Percentiles rank a stretch among this genome's conserved stretches.
Evolutionary conservation across 495 filamentous ascomycete genomes (phyloP).

Genomic region (Hypoxylon fuscum): DNA sequence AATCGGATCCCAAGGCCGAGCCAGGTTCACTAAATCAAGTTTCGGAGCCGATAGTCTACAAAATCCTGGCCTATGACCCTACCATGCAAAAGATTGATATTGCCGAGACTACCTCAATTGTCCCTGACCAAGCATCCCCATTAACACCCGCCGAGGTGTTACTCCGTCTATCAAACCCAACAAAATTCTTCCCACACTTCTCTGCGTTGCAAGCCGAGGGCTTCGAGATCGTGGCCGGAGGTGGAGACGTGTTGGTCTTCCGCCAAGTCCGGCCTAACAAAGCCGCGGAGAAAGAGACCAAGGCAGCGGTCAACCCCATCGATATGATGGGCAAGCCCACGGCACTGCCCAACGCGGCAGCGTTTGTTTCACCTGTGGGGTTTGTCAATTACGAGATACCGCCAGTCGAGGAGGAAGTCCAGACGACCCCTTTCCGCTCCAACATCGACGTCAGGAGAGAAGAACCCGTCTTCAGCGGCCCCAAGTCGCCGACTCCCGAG

Average conservation of each 20-base stretch:
- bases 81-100: conserved; percentile 66
- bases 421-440: conserved; percentile 47
- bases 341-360: conserved; percentile 53
- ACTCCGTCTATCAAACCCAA: conserved; percentile 71
- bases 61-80: conserved; percentile 77
- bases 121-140: conserved; percentile 53
- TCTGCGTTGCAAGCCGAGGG: conserved; percentile 69
- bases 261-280: conserved; percentile 59
- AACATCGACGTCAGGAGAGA: conserved; percentile 64
- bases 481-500: conserved; percentile 36
- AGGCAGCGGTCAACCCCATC: conserved; percentile 59
- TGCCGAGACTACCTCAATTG: conserved; percentile 70
- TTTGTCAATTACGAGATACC: conserved; percentile 65
- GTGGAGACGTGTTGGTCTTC: conserved; percentile 76
- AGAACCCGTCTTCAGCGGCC: conserved; percentile 65
- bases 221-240: conserved; percentile 77
- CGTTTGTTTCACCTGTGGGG: conserved; percentile 64
- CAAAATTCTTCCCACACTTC: conserved; percentile 77
- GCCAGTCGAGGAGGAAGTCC: conserved; percentile 38
- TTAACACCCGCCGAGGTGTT: conserved; percentile 70
- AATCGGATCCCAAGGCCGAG: conserved; percentile 12
- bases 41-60: conserved; percentile 64
- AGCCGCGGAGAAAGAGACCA: conserved; percentile 21
- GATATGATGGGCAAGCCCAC: conserved; percentile 59
- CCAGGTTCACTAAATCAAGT: conserved; percentile 13